phyloP scores from a whole-genome alignment of 345 rosid species.

The Eucalyptus pauciflora region DNA sequence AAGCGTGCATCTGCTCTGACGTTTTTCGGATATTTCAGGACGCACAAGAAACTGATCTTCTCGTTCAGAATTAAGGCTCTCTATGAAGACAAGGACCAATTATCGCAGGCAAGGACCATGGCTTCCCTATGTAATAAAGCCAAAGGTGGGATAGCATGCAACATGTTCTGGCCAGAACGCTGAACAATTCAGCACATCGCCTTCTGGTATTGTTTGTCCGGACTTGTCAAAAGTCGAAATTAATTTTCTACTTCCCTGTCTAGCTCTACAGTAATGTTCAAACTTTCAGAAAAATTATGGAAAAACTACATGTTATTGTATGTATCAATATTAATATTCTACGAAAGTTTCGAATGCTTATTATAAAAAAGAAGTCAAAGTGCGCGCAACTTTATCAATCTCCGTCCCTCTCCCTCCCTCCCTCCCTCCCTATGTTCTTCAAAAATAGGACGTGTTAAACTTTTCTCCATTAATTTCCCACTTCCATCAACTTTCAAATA shows the following conservation, averaged over 20 bases:
- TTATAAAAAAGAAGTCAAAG: background rate
- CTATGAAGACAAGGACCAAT: slow-evolving; percentile 68
- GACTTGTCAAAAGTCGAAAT: background rate
- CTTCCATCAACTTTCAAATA: background rate
- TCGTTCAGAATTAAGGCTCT: slow-evolving; percentile 67
- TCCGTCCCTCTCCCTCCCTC: no score
- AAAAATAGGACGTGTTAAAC: background rate
- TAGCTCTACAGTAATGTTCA: background rate
- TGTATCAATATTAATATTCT: background rate
- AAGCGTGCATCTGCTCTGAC: background rate
- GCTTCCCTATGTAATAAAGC: background rate
- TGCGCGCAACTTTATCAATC: background rate
- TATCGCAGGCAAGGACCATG: slow-evolving; percentile 58
- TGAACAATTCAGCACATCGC: background rate
- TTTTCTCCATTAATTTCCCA: background rate
- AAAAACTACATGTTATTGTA: background rate
- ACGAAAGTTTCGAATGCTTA: background rate
- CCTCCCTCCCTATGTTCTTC: no score
- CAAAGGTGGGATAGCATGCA: background rate
- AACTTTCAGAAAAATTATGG: background rate
- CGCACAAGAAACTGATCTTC: slow-evolving; percentile 82
- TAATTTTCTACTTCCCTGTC: background rate
- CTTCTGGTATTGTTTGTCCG: background rate
- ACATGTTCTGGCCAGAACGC: background rate
- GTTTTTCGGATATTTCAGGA: slow-evolving; percentile 7